A percentile compares a stretch with the other conserved stretches of the same genome.
These are phyloP conservation scores for Saksenaea vasiformis DNA, from an alignment of 371 early-diverging fungal species.

Conservation along the genomic window DNA sequence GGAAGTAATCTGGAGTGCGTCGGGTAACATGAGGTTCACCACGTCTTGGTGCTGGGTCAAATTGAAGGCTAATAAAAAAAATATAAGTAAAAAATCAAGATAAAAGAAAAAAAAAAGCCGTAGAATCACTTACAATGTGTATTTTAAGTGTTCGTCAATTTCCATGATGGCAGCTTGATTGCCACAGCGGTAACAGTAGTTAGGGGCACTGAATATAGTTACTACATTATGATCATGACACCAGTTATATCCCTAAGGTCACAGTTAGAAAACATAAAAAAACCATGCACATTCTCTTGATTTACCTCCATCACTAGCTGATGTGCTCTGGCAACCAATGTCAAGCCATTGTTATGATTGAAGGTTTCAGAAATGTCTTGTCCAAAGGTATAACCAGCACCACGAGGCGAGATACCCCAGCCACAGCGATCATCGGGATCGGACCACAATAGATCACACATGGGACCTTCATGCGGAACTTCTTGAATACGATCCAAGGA, in stretches of 20 bases:
- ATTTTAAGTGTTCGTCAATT: constrained; percentile 92
- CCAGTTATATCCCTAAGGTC: constrained; percentile 95
- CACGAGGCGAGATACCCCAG: constrained; percentile 98
- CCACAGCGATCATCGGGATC: constrained; percentile 98
- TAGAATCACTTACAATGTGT: constrained; percentile 75
- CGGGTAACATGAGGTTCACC: constrained; percentile 98
- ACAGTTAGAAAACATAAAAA: too few species aligned
- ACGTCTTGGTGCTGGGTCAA: constrained; percentile 97
- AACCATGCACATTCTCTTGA: too few species aligned
- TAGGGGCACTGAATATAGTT: constrained; percentile 99
- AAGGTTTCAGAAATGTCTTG: constrained; percentile 96
- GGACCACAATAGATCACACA: constrained; percentile 98
- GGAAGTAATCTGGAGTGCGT: constrained; percentile 99
- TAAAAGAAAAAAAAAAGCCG: too few species aligned
- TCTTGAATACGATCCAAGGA: constrained; percentile 98
- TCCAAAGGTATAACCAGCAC: constrained; percentile 99
- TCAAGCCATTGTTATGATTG: constrained; percentile 94
- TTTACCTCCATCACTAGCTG: constrained; percentile 85
- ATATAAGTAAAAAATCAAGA: too few species aligned
- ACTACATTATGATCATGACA: constrained; percentile 98
- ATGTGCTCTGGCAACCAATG: constrained; percentile 95
- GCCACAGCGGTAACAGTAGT: constrained; percentile 99
- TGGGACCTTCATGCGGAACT: constrained; percentile 99
- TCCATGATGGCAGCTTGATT: constrained; percentile 99
- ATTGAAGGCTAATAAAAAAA: too few species aligned